These are phyloP conservation scores for Saccharum spontaneum DNA, from an alignment of 176 grass and related monocot species.

Conservation along the genomic window DNA sequence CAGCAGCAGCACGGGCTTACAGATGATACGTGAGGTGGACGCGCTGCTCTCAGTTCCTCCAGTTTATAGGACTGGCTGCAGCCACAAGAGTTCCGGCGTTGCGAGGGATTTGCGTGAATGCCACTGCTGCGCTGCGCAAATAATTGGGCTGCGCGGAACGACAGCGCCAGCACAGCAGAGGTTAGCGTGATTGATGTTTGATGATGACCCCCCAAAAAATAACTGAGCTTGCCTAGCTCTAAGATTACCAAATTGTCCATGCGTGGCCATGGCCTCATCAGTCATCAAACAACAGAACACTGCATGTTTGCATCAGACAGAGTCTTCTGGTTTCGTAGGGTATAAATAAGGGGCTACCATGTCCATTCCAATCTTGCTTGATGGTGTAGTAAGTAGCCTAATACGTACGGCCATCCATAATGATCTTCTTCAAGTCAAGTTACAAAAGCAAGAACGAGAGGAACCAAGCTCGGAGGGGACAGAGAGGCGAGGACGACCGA, in stretches of 20 bases:
- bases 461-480: too few relatives aligned
- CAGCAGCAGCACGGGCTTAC: conserved; percentile 6
- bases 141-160: conserved; percentile 13
- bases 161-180: conserved; percentile 17
- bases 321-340: background rate
- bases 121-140: conserved; percentile 12
- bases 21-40: conserved; percentile 31
- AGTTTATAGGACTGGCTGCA: conserved; percentile 24
- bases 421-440: background rate
- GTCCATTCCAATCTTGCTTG: background rate
- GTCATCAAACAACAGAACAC: too few relatives aligned
- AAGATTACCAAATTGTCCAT: background rate
- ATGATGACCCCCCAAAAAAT: background rate
- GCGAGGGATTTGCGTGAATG: conserved; percentile 34
- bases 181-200: conserved; percentile 7
- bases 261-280: background rate
- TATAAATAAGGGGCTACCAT: too few relatives aligned
- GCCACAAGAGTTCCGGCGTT: background rate
- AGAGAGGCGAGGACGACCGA: background rate
- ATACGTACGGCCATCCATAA: background rate
- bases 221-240: background rate
- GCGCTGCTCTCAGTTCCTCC: background rate
- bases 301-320: background rate
- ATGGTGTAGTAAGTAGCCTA: background rate
- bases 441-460: background rate